Percentiles rank a stretch among this genome's conserved stretches.
These are phyloP conservation scores for Selaginella tamariscina DNA, from an alignment of 75 land plant genomes.

Conservation along the genomic window DNA sequence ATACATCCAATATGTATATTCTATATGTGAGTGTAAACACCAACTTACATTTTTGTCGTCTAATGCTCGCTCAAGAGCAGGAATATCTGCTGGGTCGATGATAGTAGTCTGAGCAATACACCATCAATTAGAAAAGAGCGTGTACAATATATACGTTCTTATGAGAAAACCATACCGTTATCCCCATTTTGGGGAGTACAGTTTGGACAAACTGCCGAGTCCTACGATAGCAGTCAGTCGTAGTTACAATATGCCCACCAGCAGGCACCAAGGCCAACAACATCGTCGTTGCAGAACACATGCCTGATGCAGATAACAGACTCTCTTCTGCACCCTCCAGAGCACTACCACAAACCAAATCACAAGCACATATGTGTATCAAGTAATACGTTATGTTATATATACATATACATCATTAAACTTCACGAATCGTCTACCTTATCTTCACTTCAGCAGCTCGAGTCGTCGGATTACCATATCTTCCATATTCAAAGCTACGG, in stretches of 20 bases:
- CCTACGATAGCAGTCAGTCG: slow-evolving; percentile 14
- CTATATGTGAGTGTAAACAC: not conserved
- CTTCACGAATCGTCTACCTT: not conserved
- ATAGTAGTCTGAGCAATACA: not conserved
- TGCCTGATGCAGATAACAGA: slow-evolving; percentile 14
- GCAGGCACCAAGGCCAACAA: slow-evolving; percentile 11
- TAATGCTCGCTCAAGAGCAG: not conserved
- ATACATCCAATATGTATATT: not conserved
- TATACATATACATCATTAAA: not conserved
- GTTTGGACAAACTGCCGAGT: slow-evolving; percentile 16
- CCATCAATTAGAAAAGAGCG: no score
- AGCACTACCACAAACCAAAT: no score
- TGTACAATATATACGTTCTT: not conserved
- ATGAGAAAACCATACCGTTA: not conserved
- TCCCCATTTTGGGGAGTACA: slow-evolving; percentile 16
- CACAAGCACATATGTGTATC: no score
- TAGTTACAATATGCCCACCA: slow-evolving; percentile 13
- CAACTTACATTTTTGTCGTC: slow-evolving; percentile 4
- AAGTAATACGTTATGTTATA: not conserved
- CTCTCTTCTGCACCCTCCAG: slow-evolving; percentile 14
- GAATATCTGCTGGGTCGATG: slow-evolving; percentile 5
- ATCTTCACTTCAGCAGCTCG: slow-evolving; percentile 8
- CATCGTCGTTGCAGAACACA: slow-evolving; percentile 17
- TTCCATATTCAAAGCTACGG: slow-evolving; percentile 1
- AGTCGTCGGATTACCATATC: slow-evolving; percentile 4